phyloP scores from a whole-genome alignment of 1,139 yeast genomes.

The Hyphopichia burtonii region DNA sequence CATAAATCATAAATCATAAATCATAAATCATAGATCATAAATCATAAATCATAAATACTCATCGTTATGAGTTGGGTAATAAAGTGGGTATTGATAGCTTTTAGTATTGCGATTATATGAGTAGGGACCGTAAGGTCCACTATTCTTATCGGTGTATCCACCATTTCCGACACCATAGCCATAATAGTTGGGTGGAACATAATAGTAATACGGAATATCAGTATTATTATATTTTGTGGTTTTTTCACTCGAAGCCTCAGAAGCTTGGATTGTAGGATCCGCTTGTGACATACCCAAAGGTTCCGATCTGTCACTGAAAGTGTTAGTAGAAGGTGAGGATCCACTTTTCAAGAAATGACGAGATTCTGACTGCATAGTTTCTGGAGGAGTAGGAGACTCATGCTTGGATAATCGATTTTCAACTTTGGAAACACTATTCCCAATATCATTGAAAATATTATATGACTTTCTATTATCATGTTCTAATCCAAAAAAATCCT shows the following conservation, averaged over 20 bases:
- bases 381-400: constrained; percentile 12
- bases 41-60: neutral
- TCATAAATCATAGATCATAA: neutral
- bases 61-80: constrained; percentile 5
- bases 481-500: constrained; percentile 2
- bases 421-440: neutral
- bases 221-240: neutral
- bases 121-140: constrained; percentile 16
- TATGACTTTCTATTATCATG: constrained; percentile 6
- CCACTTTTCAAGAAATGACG: constrained; percentile 10
- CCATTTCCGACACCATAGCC: neutral
- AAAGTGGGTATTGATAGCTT: constrained; percentile 7
- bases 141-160: constrained; percentile 6
- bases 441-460: constrained; percentile 6
- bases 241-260: neutral
- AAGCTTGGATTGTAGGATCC: neutral
- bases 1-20: neutral
- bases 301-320: neutral
- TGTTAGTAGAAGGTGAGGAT: constrained; percentile 5
- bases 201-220: constrained; percentile 21
- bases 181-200: constrained; percentile 14
- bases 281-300: neutral
- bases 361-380: constrained; percentile 11
- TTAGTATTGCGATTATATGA: constrained; percentile 4
- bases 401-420: constrained; percentile 1